Conservation (phyloP, 345 rosid genomes). For the Dovyalis caffra region DNA sequence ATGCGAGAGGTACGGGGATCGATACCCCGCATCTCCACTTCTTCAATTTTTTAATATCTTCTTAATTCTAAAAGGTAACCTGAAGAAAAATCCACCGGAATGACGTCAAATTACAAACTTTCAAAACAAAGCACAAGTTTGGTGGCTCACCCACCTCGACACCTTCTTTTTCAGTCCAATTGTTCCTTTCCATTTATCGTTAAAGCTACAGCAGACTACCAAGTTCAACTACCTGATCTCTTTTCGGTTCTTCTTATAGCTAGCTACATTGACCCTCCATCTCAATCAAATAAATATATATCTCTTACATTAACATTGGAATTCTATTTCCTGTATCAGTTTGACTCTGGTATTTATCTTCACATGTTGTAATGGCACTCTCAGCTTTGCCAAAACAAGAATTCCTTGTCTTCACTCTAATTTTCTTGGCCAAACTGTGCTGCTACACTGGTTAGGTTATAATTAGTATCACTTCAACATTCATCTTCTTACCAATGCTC, state of each 20-base stretch:
- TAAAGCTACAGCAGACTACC: neutral
- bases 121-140: neutral
- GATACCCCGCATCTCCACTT: slow-evolving; percentile 80
- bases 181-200: neutral
- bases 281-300: too few species aligned
- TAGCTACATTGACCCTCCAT: neutral
- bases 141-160: neutral
- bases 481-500: neutral
- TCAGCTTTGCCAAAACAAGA: neutral
- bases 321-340: too few species aligned
- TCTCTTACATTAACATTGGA: too few species aligned
- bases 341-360: neutral
- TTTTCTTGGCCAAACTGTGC: slow-evolving; percentile 11
- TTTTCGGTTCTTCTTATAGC: neutral
- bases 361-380: slow-evolving; percentile 6
- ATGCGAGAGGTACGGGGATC: slow-evolving; percentile 83
- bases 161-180: neutral
- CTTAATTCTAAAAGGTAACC: too few species aligned
- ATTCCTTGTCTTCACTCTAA: neutral
- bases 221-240: slow-evolving; percentile 8
- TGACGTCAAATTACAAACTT: neutral
- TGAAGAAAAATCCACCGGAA: too few species aligned
- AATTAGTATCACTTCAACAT: neutral
- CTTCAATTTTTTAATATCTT: fast-evolving
- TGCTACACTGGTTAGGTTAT: slow-evolving; percentile 18